Evolutionary conservation across 129 eudicot species (phyloP).

Genomic region (Lactuca saligna): DNA sequence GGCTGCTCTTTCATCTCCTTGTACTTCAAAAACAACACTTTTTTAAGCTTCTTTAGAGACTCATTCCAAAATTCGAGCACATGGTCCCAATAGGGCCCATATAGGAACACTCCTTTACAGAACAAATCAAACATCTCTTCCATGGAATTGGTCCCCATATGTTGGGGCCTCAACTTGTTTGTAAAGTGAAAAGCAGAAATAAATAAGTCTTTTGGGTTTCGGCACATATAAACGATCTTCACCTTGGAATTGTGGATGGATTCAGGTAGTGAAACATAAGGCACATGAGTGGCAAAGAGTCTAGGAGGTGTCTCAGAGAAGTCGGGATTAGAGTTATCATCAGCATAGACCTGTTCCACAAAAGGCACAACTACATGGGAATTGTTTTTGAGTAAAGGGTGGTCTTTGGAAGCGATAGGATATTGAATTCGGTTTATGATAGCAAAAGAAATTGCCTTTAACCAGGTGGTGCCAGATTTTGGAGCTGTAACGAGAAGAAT

Average conservation of each 20-base stretch:
- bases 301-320: conserved; percentile 12
- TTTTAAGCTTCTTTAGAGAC: conserved; percentile 19
- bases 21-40: conserved; percentile 49
- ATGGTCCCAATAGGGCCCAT: conserved; percentile 58
- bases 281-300: too few relatives aligned
- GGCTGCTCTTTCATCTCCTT: conserved; percentile 49
- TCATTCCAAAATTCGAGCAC: conserved; percentile 44
- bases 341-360: conserved; percentile 25
- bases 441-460: conserved; percentile 34
- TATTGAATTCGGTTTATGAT: conserved; percentile 17
- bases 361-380: conserved; percentile 42
- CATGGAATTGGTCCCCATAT: neutral
- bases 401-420: neutral
- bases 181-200: too few relatives aligned
- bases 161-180: too few relatives aligned
- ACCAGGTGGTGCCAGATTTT: conserved; percentile 52
- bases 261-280: too few relatives aligned
- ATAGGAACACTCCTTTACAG: conserved; percentile 30
- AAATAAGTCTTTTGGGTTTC: too few relatives aligned
- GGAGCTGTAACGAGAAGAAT: conserved; percentile 43
- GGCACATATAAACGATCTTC: too few relatives aligned
- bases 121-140: conserved; percentile 36
- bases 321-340: conserved; percentile 16
- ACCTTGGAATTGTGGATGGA: too few relatives aligned
- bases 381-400: conserved; percentile 38